These are phyloP conservation scores for Artemisia argyi DNA, from an alignment of 129 eudicot species.

Conservation along the genomic window DNA sequence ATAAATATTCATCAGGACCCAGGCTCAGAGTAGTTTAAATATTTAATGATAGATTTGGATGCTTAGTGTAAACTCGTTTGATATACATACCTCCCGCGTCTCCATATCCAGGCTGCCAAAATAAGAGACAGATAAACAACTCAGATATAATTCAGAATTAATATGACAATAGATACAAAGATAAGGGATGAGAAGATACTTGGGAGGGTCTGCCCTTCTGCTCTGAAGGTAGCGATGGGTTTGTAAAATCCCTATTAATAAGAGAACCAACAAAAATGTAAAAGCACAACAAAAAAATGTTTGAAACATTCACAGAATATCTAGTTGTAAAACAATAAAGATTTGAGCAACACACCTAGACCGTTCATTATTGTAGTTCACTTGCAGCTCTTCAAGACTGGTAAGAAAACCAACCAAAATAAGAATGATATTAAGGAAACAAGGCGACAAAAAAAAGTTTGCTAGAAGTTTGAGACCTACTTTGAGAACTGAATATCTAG, in stretches of 20 bases:
- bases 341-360: slow-evolving; percentile 58
- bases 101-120: slow-evolving; percentile 78
- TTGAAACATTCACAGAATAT: background rate
- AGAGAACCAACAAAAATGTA: slow-evolving; percentile 11
- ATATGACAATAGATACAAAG: background rate
- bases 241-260: slow-evolving; percentile 78
- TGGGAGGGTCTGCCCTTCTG: slow-evolving; percentile 89
- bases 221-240: slow-evolving; percentile 87
- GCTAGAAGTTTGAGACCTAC: slow-evolving; percentile 48
- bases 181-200: slow-evolving; percentile 42
- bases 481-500: slow-evolving; percentile 95
- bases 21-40: slow-evolving; percentile 6
- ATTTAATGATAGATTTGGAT: no score
- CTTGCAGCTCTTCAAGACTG: slow-evolving; percentile 99
- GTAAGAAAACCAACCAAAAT: slow-evolving; percentile 17
- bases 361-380: slow-evolving; percentile 91
- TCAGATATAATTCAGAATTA: background rate
- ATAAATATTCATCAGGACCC: background rate
- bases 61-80: slow-evolving; percentile 28
- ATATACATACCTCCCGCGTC: slow-evolving; percentile 72
- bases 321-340: background rate
- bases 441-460: background rate
- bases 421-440: background rate
- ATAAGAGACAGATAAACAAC: slow-evolving; percentile 6
- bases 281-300: background rate